phyloP scores from a whole-genome alignment of 805 yeast species.

The Naumovozyma baii region DNA sequence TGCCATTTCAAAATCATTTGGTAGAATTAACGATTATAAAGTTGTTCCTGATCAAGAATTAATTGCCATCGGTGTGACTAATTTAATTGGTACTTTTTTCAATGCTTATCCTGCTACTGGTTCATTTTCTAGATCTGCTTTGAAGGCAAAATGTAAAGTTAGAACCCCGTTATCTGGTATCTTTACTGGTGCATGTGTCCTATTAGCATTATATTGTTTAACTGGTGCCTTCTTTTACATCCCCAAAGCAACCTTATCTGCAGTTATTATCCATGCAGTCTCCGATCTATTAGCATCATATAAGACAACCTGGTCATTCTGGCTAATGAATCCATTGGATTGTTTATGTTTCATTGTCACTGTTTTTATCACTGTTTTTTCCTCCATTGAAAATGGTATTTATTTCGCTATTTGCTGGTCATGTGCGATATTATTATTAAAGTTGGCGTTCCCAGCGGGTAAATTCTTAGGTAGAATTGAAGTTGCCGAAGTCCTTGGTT shows the following conservation, averaged over 20 bases:
- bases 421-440: conserved; percentile 59
- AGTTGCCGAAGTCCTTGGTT: conserved; percentile 59
- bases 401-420: conserved; percentile 87
- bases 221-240: conserved; percentile 80
- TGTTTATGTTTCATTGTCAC: conserved; percentile 62
- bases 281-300: conserved; percentile 71
- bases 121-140: conserved; percentile 88
- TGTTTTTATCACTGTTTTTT: conserved; percentile 64
- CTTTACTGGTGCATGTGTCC: conserved; percentile 80
- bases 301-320: conserved; percentile 56
- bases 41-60: conserved; percentile 89
- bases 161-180: conserved; percentile 90
- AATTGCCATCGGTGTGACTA: conserved; percentile 86
- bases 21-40: conserved; percentile 83
- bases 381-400: conserved; percentile 79
- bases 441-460: conserved; percentile 73
- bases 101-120: conserved; percentile 94
- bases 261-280: conserved; percentile 89
- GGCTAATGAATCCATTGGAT: conserved; percentile 68
- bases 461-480: conserved; percentile 70
- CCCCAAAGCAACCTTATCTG: conserved; percentile 80
- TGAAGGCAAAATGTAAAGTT: conserved; percentile 91
- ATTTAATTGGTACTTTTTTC: conserved; percentile 85
- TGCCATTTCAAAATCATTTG: conserved; percentile 88
- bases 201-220: conserved; percentile 75